Base-by-base conservation (phyloP, 805 yeast species). In the Monosporozyma yasuniensis region DNA sequence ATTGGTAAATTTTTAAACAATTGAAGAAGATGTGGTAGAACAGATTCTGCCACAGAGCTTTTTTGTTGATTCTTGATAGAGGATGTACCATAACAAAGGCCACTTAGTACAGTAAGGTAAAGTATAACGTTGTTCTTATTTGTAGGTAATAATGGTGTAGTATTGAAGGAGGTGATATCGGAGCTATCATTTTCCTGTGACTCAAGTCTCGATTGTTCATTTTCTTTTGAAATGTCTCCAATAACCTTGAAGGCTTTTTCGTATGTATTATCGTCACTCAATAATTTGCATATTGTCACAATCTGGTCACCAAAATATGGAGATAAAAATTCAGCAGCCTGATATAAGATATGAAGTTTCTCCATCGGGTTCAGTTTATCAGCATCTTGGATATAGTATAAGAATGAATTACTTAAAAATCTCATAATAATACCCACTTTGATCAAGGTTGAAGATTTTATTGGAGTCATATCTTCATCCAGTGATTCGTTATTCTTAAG, bases 301-400 rank as follows among this genome's bases (percentile, higher is more conserved):
- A 65, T 52, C 8, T 55, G 44, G 1, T 54, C 30, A 21, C 61
- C 59, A 51, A 59, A 66, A 43, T 56, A 56, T 4, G 65, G 61
- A 28, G 56, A 56, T 25, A 67, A 52, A 50, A 67, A 67, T 51
- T 66, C 67, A 14, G 66, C 60, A 1, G 69, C 68, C 50, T 65
- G 68, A 23, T 57, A 60, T 9, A 65, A 27, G 11, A 56, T 53
- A 19, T 54, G 55, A 5, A 59, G 44, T 10, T 37, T 47, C 12
- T 50, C 46, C 12, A 47, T 52, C 2, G 58, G 38, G n/a, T 46
- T 14, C 2, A 52, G 50, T 21, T 47, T 32, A 16, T 54, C 48
- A 2, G 45, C 22, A 9, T 46, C 48, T 22, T 52, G 49, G 16
- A 60, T 42, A 47, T 58, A 54, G 32, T 48, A 54, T 12, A 52